Evolutionary conservation across 495 filamentous ascomycete species (phyloP), one percentile per base, ranked within the genome.

Genomic region (Opeltia flavorubescens): DNA sequence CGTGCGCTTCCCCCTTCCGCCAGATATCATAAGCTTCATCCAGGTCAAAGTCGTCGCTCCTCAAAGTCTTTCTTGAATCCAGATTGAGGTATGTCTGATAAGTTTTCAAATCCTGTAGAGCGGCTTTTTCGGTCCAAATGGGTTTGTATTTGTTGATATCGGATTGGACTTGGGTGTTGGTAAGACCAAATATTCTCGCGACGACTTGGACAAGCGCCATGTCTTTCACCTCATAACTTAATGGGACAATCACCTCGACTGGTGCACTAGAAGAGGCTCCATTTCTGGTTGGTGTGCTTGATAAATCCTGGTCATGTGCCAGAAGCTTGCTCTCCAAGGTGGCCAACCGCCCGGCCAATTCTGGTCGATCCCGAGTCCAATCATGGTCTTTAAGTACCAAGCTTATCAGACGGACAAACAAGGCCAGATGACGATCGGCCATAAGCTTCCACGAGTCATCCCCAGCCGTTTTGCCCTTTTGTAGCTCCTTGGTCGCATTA

Each of bases 191-290:
- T 45, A 95, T 83, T 47, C 72, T 80, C 35, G 80, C 78, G 21
- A 96, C 89, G 41, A 79, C 72, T 59, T 88, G 82, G 24, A 95
- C 93, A 62, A 95, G 74, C 18, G 78, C 80, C 93, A 99, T 99
- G 58, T 99, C 93, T 66, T 88, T 94, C 43, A 95, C 80, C 61
- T 94, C 82, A 58, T 94, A 87, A 60, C 78, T 91, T 39, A 91
- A 60, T 1, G 89, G 85, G 8, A 84, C 77, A 25, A 81, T 70
- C 6, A 86, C 84, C 59, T 94, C 88, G 25, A 86, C 75, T 13
- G 75, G 75, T 26, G 75, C 72, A 30, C 77, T 74, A 15, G 71
- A 75, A 13, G 65, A 54, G 42, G 74, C 67, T 40, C 74, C 67
- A 55, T 68, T 84, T 48, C 61, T 65, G 55, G 54, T 67, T 57